Percentiles rank a stretch among this genome's conserved stretches.
Conservation (phyloP, 768 basidiomycete species). For the Dacryopinax primogenitus region DNA sequence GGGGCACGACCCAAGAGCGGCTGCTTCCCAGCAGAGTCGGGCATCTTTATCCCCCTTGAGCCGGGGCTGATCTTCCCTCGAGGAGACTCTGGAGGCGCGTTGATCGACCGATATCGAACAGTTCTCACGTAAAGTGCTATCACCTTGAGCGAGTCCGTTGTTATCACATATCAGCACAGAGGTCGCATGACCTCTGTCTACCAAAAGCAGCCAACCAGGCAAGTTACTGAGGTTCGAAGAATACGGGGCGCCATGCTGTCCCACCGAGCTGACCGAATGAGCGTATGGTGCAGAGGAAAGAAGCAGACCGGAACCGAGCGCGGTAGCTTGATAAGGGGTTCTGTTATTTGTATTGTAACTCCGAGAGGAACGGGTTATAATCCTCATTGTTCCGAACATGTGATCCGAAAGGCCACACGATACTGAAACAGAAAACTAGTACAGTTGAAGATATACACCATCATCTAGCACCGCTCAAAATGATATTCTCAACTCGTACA, state of each 20-base stretch:
- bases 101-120: background rate
- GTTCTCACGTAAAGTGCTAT: background rate
- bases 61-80: background rate
- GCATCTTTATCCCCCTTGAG: background rate
- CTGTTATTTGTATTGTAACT: background rate
- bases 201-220: background rate
- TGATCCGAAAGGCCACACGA: no score
- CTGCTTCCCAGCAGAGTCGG: background rate
- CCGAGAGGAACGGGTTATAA: background rate
- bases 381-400: no score
- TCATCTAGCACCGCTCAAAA: no score
- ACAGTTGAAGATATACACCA: no score
- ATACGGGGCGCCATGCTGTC: background rate
- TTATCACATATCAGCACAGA: background rate
- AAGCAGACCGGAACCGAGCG: background rate
- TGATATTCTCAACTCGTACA: no score
- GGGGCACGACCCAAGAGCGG: background rate
- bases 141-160: background rate
- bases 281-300: background rate
- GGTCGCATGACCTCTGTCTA: no score
- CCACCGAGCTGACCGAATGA: background rate
- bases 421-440: no score
- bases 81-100: background rate
- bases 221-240: background rate
- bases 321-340: background rate